Evolutionary conservation across 108 stramenopile genomes (phyloP), one percentile per base, ranked within the genome.

Genomic region (Cyclotella sp.): DNA sequence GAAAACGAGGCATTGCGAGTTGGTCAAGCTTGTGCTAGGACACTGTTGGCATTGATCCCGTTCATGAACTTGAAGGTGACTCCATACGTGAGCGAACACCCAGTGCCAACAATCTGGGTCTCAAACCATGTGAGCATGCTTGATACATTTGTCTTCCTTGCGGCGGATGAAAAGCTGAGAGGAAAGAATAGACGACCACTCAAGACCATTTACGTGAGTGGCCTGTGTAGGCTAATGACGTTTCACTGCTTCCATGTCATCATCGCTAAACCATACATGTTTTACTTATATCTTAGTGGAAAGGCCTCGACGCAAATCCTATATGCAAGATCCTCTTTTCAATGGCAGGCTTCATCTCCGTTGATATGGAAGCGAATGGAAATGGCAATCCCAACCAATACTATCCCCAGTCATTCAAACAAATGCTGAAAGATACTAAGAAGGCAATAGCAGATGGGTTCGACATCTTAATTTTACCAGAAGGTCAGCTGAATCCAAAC

Each of bases 401-500:
- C 75, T 85, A 93, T 58, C 71, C 68, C 41, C 42, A 68, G 24
- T 86, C 86, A 39, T 95, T 95, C 83, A 90, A 88, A 44, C 65
- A 57, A 1, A 76, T 95, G 49, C 62, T 95, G 34, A 85, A 85
- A 53, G 63, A 73, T 18, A 77, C 85, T 46, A 89, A 93, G 54
- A 73, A 79, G 47, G 91, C 91, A 7, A 88, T 95, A 54, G 75
- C 64, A 13, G 90, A 93, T 34, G 94, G 94, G 0, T 95, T 91
- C 72, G 94, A 95, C 72, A 85, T 95, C 68, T 86, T 90, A 3
- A 87, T 95, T 40, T 55, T 93, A 41, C 94, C 94, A 0, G 94
- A 95, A 73, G 94, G 94, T 42, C 94, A 95, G 72, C 74, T 92
- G 47, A 95, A 95, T 76, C 94, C 94, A 0, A 75, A 71, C 15